Percentiles rank a stretch among this genome's conserved stretches.
These are phyloP conservation scores for Podaxis carcinomalis DNA, from an alignment of 768 basidiomycete species.

Conservation along the genomic window DNA sequence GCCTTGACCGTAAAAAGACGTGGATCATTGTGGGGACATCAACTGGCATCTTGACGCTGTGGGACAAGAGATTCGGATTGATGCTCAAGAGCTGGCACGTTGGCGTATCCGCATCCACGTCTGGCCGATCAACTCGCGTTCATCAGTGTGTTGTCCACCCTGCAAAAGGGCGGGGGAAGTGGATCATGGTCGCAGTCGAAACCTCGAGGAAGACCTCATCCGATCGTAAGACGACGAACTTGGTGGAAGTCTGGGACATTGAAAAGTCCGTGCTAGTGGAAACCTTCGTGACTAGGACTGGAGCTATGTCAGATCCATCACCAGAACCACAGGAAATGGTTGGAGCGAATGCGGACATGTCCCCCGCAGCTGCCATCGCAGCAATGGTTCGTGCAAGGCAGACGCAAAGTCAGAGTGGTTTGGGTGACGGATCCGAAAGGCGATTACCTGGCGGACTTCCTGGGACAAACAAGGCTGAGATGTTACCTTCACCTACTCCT, in stretches of 20 bases:
- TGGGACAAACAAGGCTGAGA: constrained; percentile 15
- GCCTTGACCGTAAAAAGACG: constrained; percentile 75
- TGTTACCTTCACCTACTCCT: constrained; percentile 45
- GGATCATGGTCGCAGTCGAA: constrained; percentile 84
- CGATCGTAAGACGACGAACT: constrained; percentile 41
- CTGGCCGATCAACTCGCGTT: constrained; percentile 51
- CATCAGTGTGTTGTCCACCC: constrained; percentile 82
- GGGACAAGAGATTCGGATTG: constrained; percentile 94
- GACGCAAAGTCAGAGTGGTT: constrained; percentile 10
- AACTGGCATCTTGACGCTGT: constrained; percentile 79
- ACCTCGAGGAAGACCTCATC: constrained; percentile 39
- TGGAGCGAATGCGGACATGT: constrained; percentile 54
- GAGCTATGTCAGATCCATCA: constrained; percentile 40
- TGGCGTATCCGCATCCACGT: constrained; percentile 40
- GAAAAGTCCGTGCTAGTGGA: constrained; percentile 79
- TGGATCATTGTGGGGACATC: constrained; percentile 92
- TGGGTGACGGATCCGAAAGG: constrained; percentile 21
- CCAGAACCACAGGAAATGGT: constrained; percentile 50
- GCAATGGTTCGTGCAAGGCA: constrained; percentile 58
- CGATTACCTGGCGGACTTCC: constrained; percentile 11
- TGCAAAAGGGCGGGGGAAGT: constrained; percentile 79
- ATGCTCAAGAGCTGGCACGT: constrained; percentile 86
- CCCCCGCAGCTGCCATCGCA: constrained; percentile 72
- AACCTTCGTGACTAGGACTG: constrained; percentile 60
- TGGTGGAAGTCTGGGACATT: constrained; percentile 84